Conservation (phyloP, 345 rosid species). For the Salix exigua region DNA sequence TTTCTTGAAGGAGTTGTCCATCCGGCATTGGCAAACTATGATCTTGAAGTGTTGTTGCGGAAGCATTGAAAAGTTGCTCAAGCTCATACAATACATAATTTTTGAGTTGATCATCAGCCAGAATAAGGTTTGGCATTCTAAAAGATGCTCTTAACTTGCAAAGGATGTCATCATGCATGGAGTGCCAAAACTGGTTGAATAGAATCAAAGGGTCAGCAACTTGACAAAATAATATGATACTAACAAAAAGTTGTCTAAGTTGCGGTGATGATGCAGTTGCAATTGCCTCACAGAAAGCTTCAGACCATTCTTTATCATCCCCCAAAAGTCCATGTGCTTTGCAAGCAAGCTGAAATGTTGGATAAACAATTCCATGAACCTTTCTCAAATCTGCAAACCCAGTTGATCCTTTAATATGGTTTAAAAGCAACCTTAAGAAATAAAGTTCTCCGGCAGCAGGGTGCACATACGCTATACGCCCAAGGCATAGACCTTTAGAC, state of each 20-base stretch:
- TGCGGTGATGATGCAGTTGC: rapidly evolving
- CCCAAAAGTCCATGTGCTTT: neutral
- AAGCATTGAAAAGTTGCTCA: neutral
- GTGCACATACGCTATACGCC: neutral
- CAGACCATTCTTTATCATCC: neutral
- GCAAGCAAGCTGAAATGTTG: neutral
- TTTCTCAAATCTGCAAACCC: neutral
- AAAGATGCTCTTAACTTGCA: neutral
- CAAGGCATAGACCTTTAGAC: neutral
- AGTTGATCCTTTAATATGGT: neutral
- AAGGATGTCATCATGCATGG: neutral
- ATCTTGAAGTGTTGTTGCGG: neutral
- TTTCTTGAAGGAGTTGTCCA: neutral
- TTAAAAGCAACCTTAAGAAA: neutral
- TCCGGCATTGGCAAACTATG: neutral
- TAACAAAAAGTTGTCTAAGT: neutral
- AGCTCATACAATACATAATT: neutral
- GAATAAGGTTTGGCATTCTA: neutral
- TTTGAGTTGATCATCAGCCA: neutral
- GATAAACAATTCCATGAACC: neutral
- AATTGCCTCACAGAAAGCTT: neutral
- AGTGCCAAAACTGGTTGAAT: neutral
- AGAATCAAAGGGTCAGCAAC: neutral
- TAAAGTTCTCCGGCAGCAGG: neutral
- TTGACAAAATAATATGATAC: neutral